Conservation (phyloP, 768 basidiomycete genomes). For the Amanita pseudoporphyria region DNA sequence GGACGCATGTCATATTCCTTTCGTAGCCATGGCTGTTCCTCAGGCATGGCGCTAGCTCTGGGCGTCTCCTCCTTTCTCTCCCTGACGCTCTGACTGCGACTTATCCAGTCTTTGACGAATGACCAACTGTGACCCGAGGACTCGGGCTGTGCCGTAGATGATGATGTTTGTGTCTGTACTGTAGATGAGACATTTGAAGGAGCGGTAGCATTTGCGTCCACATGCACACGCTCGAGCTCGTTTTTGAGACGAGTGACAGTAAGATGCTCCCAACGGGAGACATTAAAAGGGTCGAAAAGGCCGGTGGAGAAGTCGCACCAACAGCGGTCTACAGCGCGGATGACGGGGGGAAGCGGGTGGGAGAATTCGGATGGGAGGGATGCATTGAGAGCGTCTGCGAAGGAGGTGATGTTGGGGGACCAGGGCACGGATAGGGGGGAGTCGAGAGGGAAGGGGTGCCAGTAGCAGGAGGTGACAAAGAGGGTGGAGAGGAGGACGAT, state of each 20-base stretch:
- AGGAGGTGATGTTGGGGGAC: constrained; percentile 64
- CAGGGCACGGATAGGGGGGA: constrained; percentile 55
- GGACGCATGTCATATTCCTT: constrained; percentile 63
- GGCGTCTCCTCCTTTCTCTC: constrained; percentile 11
- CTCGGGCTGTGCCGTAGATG: neutral
- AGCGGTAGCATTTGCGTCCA: constrained; percentile 5
- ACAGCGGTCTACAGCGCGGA: constrained; percentile 68
- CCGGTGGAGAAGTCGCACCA: constrained; percentile 73
- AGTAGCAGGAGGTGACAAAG: constrained; percentile 82
- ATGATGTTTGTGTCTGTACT: neutral
- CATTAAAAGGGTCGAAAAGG: constrained; percentile 71
- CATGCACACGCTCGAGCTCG: constrained; percentile 27
- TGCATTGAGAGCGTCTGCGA: constrained; percentile 52
- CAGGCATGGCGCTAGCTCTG: constrained; percentile 1
- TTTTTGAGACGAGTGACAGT: constrained; percentile 44
- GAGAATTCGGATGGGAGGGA: constrained; percentile 31
- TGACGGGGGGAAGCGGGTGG: constrained; percentile 39
- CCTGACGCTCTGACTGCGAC: neutral
- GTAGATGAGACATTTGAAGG: constrained; percentile 11
- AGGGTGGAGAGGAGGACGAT: constrained; percentile 74
- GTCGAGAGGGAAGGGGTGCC: constrained; percentile 70
- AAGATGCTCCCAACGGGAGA: constrained; percentile 62
- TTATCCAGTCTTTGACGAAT: neutral
- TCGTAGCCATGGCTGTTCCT: constrained; percentile 18
- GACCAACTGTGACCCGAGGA: neutral